Evolutionary conservation across 164 flowering plant genomes (phyloP).

Genomic region (Berberis vulgaris): DNA sequence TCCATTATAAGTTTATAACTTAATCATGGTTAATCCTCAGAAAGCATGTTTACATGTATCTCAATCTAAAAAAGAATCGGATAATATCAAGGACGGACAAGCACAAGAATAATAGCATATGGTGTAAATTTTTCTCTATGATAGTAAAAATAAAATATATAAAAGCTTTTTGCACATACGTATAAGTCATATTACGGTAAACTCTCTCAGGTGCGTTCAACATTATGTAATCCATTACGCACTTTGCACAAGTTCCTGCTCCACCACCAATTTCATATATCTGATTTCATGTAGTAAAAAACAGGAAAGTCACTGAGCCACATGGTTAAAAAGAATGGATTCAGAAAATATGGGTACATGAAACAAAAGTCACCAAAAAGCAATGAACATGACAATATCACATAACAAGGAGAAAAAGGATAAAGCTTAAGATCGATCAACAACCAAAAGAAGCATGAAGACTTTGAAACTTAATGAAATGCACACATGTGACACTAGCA

Average conservation of each 20-base stretch:
- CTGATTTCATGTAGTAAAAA: slow-evolving; percentile 34
- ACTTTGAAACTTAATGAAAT: too few relatives aligned
- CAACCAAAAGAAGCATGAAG: too few relatives aligned
- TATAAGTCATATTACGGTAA: slow-evolving; percentile 80
- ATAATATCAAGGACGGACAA: background rate
- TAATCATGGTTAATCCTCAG: too few relatives aligned
- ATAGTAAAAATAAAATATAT: background rate
- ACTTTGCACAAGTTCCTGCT: slow-evolving; percentile 97
- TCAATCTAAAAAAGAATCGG: too few relatives aligned
- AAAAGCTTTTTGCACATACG: slow-evolving; percentile 39
- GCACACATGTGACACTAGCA: too few relatives aligned
- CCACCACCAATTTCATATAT: slow-evolving; percentile 99
- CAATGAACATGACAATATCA: too few relatives aligned
- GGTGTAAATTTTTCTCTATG: background rate
- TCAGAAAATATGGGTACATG: too few relatives aligned
- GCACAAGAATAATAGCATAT: slow-evolving; percentile 1
- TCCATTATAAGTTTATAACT: too few relatives aligned
- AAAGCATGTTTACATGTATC: too few relatives aligned
- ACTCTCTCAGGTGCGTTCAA: slow-evolving; percentile 89
- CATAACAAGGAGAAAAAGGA: too few relatives aligned
- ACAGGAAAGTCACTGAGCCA: background rate
- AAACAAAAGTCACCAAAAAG: too few relatives aligned
- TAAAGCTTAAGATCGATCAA: too few relatives aligned
- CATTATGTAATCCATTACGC: slow-evolving; percentile 96
- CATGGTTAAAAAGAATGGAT: background rate